A percentile compares a stretch with the other conserved stretches of the same genome.
phyloP scores from a whole-genome alignment of 441 rosid species.

The Geranium incanum region DNA sequence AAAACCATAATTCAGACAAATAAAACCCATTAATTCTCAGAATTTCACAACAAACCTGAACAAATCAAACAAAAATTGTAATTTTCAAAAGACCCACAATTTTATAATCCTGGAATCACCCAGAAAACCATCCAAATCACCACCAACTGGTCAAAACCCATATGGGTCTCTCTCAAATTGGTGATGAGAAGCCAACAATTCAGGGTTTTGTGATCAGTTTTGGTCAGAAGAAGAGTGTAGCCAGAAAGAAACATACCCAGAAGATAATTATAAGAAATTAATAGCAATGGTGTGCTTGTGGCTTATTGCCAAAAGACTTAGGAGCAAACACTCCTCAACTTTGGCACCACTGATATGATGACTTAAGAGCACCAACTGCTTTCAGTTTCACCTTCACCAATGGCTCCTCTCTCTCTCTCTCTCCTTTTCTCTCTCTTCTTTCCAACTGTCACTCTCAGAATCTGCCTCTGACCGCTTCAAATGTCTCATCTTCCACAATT shows the following conservation, averaged over 20 bases:
- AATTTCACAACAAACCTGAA: not conserved
- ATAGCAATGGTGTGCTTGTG: constrained; percentile 17
- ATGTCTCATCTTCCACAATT: constrained; percentile 16
- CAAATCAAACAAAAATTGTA: not conserved
- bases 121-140: not conserved
- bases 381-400: constrained; percentile 4
- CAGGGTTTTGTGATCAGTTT: not conserved
- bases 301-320: constrained; percentile 8
- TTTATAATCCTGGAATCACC: constrained; percentile 3
- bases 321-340: not conserved
- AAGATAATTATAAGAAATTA: not conserved
- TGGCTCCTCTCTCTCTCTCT: not conserved
- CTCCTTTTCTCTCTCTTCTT: constrained; percentile 5
- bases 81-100: constrained; percentile 2
- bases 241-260: not conserved
- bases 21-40: not conserved
- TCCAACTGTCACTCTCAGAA: constrained; percentile 30
- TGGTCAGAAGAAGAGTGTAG: not conserved
- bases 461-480: constrained; percentile 24
- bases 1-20: not conserved
- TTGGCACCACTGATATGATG: constrained; percentile 18
- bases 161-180: no score
- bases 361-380: not conserved
- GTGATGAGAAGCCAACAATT: no score
- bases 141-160: constrained; percentile 4